Conservation (phyloP, 257 asterid species). For the Schizonepeta tenuifolia region DNA sequence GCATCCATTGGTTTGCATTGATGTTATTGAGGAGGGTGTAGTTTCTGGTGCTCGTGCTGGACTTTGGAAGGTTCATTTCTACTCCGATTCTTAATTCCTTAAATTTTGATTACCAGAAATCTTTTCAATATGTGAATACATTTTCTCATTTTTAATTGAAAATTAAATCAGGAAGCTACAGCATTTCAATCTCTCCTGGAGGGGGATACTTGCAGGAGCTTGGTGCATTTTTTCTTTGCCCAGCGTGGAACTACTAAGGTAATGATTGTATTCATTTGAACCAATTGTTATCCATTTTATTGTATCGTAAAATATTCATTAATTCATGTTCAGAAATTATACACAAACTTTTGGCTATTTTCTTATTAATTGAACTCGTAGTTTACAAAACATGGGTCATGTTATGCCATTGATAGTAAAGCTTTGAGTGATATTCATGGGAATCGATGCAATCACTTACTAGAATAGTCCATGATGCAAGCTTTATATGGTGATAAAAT, state of each 20-base stretch:
- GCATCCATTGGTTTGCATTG: conserved; percentile 89
- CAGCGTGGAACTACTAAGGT: conserved; percentile 98
- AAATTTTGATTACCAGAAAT: neutral
- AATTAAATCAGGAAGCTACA: conserved; percentile 73
- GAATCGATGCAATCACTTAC: neutral
- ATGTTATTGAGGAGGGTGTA: conserved; percentile 89
- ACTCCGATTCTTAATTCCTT: conserved; percentile 21
- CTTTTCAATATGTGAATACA: neutral
- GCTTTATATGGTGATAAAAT: no score
- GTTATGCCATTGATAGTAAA: neutral
- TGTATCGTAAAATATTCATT: neutral
- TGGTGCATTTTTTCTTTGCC: conserved; percentile 94
- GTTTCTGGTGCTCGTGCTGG: conserved; percentile 89
- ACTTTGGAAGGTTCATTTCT: conserved; percentile 71
- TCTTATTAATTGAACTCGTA: neutral
- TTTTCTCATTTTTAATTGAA: conserved; percentile 11
- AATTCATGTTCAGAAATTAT: neutral
- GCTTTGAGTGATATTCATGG: conserved; percentile 8
- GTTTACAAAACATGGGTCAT: neutral
- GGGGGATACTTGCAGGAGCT: conserved; percentile 87
- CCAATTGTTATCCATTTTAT: neutral
- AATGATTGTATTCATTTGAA: neutral
- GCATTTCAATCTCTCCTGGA: conserved; percentile 74
- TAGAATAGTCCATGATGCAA: neutral
- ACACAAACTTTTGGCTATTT: neutral